phyloP scores from a whole-genome alignment of 2,329 filamentous ascomycete species.

The Cadophora luteo-olivacea region DNA sequence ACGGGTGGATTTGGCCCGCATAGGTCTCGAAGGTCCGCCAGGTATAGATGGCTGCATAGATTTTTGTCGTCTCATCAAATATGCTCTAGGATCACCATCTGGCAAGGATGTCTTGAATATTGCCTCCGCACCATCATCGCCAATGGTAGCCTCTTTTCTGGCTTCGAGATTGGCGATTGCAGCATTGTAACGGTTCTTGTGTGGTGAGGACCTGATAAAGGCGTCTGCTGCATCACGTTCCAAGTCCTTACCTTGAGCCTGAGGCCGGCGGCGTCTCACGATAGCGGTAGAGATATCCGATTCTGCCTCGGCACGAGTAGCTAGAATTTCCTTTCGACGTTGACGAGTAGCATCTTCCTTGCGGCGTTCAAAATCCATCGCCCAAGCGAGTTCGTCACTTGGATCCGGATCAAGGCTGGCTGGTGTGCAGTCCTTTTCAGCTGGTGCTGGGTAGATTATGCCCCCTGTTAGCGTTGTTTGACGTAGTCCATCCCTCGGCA shows the following conservation, averaged over 20 bases:
- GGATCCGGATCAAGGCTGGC: slow-evolving; percentile 3
- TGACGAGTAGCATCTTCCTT: slow-evolving; percentile 41
- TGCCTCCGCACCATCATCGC: slow-evolving; percentile 13
- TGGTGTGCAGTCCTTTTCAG: neutral
- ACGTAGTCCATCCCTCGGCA: slow-evolving; percentile 20
- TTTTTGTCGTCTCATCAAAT: slow-evolving; percentile 42
- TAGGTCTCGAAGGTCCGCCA: slow-evolving; percentile 25
- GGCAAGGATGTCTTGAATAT: slow-evolving; percentile 36
- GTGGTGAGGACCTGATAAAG: slow-evolving; percentile 33
- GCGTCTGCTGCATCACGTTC: neutral
- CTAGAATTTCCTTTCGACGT: slow-evolving; percentile 39
- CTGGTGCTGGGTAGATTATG: neutral
- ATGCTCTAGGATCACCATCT: slow-evolving; percentile 42
- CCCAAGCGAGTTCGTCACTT: slow-evolving; percentile 40
- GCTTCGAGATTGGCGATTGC: slow-evolving; percentile 37
- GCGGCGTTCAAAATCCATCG: slow-evolving; percentile 44
- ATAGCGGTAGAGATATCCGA: neutral
- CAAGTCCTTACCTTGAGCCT: neutral
- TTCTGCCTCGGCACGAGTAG: slow-evolving; percentile 20
- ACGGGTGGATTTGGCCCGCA: slow-evolving; percentile 38
- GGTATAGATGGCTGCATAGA: slow-evolving; percentile 27
- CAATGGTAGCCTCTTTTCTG: neutral
- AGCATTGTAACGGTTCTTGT: slow-evolving; percentile 43
- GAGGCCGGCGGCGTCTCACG: neutral
- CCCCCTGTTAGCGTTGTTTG: slow-evolving; percentile 32